A percentile compares a stretch with the other conserved stretches of the same genome.
phyloP scores from a whole-genome alignment of 306 rosid species.

The Castanopsis chinensis region DNA sequence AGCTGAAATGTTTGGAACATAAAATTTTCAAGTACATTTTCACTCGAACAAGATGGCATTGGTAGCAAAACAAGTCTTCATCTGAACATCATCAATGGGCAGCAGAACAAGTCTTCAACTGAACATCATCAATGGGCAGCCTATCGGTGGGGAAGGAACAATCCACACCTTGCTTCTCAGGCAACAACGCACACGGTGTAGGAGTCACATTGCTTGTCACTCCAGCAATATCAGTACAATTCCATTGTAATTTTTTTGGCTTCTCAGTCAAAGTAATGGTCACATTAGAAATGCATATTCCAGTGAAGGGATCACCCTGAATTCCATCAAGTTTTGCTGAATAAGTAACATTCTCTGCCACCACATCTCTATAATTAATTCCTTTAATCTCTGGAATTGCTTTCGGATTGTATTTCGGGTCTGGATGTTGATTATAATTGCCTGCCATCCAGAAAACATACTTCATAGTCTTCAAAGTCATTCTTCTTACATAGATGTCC shows the following conservation, averaged over 20 bases:
- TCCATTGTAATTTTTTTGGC: conserved; percentile 53
- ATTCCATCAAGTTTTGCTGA: conserved; percentile 60
- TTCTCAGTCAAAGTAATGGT: conserved; percentile 15
- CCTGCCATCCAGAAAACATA: conserved; percentile 75
- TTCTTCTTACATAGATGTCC: conserved; percentile 52
- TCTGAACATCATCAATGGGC: too few relatives aligned
- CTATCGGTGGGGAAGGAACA: conserved; percentile 52
- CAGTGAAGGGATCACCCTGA: conserved; percentile 38
- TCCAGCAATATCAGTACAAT: conserved; percentile 53
- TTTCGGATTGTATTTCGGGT: conserved; percentile 37
- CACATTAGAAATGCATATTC: conserved; percentile 62
- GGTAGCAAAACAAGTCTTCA: too few relatives aligned
- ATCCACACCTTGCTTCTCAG: conserved; percentile 25
- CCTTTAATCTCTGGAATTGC: conserved; percentile 52
- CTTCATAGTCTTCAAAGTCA: conserved; percentile 53
- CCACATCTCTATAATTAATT: conserved; percentile 51
- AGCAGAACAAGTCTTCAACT: conserved; percentile 45
- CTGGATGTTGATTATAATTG: conserved; percentile 54
- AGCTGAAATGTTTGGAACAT: too few relatives aligned
- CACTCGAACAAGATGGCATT: too few relatives aligned
- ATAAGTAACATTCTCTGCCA: conserved; percentile 48
- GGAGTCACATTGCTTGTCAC: conserved; percentile 56
- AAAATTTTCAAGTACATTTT: too few relatives aligned
- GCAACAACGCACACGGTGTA: conserved; percentile 46
- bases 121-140: conserved; percentile 51